These are phyloP conservation scores for Neopestalotiopsis rosae DNA, from an alignment of 2,329 filamentous ascomycete species.

Conservation along the genomic window DNA sequence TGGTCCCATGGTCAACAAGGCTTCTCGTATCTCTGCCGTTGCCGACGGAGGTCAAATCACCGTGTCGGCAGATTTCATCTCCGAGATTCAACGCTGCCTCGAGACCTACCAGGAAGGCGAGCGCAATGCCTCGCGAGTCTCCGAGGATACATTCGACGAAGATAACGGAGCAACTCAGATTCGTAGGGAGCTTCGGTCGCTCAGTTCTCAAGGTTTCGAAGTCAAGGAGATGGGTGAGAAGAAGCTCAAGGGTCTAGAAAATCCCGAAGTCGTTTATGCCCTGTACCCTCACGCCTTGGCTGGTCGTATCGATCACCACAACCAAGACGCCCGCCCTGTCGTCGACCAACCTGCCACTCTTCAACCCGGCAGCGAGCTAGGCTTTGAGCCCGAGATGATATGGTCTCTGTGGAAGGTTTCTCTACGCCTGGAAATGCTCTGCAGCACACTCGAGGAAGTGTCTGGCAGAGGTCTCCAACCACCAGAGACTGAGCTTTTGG, in stretches of 20 bases:
- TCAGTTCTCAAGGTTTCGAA: conserved; percentile 92
- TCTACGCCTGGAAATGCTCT: conserved; percentile 90
- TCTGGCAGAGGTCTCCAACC: conserved; percentile 69
- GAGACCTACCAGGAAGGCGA: conserved; percentile 90
- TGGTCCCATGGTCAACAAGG: conserved; percentile 98
- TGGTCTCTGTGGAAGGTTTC: conserved; percentile 92
- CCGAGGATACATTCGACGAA: conserved; percentile 77
- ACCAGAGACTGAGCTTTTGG: conserved; percentile 83
- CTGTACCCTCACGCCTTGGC: conserved; percentile 91
- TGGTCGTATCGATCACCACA: conserved; percentile 76
- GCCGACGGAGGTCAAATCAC: conserved; percentile 97
- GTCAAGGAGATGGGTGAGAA: conserved; percentile 96
- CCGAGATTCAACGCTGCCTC: conserved; percentile 89
- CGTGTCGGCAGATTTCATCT: conserved; percentile 95
- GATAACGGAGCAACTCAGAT: conserved; percentile 79
- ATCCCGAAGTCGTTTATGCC: conserved; percentile 93
- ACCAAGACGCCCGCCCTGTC: conserved; percentile 47
- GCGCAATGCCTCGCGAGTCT: conserved; percentile 68
- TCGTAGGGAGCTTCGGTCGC: conserved; percentile 82
- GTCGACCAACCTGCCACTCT: conserved; percentile 66
- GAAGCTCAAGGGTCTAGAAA: conserved; percentile 96
- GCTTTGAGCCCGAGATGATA: conserved; percentile 81
- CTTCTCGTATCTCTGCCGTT: conserved; percentile 89
- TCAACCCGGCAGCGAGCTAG: conserved; percentile 68
- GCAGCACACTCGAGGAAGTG: conserved; percentile 80